These are phyloP conservation scores for Diaporthe citri DNA, from an alignment of 2,329 filamentous ascomycete species.

Conservation along the genomic window DNA sequence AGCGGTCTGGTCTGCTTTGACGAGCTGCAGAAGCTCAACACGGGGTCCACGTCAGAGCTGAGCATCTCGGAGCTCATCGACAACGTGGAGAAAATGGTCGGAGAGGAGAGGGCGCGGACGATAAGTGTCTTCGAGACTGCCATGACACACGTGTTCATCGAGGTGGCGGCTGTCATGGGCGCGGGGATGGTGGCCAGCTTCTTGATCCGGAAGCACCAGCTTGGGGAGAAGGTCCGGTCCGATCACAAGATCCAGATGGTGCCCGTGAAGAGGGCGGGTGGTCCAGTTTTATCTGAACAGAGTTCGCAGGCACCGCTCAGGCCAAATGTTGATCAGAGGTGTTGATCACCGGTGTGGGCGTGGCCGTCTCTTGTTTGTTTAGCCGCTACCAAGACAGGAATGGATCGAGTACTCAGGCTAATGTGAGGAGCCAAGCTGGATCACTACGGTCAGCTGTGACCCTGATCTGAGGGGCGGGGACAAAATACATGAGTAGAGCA, in stretches of 20 bases:
- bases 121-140: not conserved
- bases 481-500: slow-evolving; percentile 3
- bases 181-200: slow-evolving; percentile 29
- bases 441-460: not conserved
- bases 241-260: slow-evolving; percentile 33
- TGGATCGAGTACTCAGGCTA: not conserved
- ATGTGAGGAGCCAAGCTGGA: not conserved
- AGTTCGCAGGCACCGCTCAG: not conserved
- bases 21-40: slow-evolving; percentile 18
- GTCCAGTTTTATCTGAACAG: not conserved
- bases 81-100: not conserved
- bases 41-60: not conserved
- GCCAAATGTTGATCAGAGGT: not conserved
- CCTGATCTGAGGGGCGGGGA: not conserved
- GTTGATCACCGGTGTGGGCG: not conserved
- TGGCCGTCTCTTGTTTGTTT: not conserved
- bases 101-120: not conserved
- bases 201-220: slow-evolving; percentile 19
- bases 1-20: slow-evolving; percentile 36
- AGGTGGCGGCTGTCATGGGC: slow-evolving; percentile 32
- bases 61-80: slow-evolving; percentile 27
- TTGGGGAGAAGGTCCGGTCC: slow-evolving; percentile 28
- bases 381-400: not conserved
- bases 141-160: slow-evolving; percentile 31
- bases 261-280: not conserved